These are phyloP conservation scores for Debaryomyces sp. DNA, from an alignment of 1,139 yeast genomes.

Conservation along the genomic window DNA sequence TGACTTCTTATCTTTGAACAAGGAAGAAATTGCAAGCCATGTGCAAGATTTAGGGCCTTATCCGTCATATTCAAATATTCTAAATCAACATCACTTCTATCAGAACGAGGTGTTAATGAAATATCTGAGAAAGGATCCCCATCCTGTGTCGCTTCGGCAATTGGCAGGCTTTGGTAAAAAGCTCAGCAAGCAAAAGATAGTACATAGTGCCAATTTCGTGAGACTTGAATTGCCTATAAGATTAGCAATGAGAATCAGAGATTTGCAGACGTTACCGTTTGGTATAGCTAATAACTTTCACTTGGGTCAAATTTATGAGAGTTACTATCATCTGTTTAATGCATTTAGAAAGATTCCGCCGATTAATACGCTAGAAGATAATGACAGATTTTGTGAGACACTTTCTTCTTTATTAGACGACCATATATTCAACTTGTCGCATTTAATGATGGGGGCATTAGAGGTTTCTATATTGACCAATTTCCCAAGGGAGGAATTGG, in stretches of 20 bases:
- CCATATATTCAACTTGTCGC: constrained; percentile 80
- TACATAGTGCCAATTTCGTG: constrained; percentile 85
- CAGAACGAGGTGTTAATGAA: constrained; percentile 76
- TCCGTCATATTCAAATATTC: constrained; percentile 45
- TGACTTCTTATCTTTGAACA: constrained; percentile 35
- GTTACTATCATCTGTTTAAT: constrained; percentile 85
- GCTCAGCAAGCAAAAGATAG: constrained; percentile 74
- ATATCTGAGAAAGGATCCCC: constrained; percentile 69
- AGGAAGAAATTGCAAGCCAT: constrained; percentile 44
- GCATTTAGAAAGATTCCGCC: constrained; percentile 73
- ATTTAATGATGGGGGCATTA: constrained; percentile 88
- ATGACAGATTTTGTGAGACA: constrained; percentile 67
- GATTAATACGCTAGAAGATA: constrained; percentile 70
- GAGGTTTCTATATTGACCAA: constrained; percentile 72
- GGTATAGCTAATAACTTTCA: constrained; percentile 85
- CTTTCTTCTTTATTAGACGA: constrained; percentile 69
- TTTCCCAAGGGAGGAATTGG: constrained; percentile 65
- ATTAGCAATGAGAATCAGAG: constrained; percentile 76
- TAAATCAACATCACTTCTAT: constrained; percentile 76
- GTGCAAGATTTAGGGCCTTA: constrained; percentile 46
- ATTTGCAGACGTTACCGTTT: constrained; percentile 81
- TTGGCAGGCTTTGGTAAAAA: constrained; percentile 87
- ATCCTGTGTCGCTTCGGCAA: constrained; percentile 86
- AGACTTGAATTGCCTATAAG: constrained; percentile 82
- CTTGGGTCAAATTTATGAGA: constrained; percentile 83